A percentile compares a stretch with the other conserved stretches of the same genome.
Conservation (phyloP, 2,329 filamentous ascomycete species). For the Pseudogymnoascus sp. region DNA sequence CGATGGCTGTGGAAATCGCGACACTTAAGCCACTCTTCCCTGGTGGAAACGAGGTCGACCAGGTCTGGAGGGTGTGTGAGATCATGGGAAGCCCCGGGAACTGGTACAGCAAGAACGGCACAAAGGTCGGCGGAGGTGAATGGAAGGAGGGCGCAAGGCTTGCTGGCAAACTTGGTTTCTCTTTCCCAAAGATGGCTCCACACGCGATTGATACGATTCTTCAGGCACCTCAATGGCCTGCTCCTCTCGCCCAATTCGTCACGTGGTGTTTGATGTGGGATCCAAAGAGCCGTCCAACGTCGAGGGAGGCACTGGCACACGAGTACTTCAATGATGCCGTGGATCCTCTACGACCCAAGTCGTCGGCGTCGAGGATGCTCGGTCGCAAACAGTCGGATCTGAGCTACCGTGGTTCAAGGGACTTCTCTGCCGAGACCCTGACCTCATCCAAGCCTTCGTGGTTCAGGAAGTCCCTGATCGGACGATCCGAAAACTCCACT, state of each 20-base stretch:
- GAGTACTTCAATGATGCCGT: slow-evolving; percentile 91
- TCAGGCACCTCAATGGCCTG: slow-evolving; percentile 82
- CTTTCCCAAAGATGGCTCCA: slow-evolving; percentile 98
- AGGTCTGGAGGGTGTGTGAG: slow-evolving; percentile 97
- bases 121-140: slow-evolving; percentile 84
- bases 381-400: slow-evolving; percentile 87
- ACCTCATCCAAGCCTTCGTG: slow-evolving; percentile 81
- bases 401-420: slow-evolving; percentile 56
- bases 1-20: slow-evolving; percentile 97
- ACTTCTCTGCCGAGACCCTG: slow-evolving; percentile 42
- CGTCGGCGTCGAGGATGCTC: slow-evolving; percentile 72
- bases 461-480: slow-evolving; percentile 93
- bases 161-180: slow-evolving; percentile 94
- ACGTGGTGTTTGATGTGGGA: slow-evolving; percentile 99
- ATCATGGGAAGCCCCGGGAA: slow-evolving; percentile 98
- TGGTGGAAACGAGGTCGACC: slow-evolving; percentile 95
- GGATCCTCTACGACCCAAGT: slow-evolving; percentile 87
- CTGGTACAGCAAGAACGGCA: slow-evolving; percentile 90
- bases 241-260: slow-evolving; percentile 81
- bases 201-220: slow-evolving; percentile 94
- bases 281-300: slow-evolving; percentile 83
- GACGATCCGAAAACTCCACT: slow-evolving; percentile 62
- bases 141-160: slow-evolving; percentile 92
- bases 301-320: slow-evolving; percentile 85
- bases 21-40: slow-evolving; percentile 95